These are phyloP conservation scores for Cryphonectria japonica DNA, from an alignment of 2,329 filamentous ascomycete genomes.

Conservation along the genomic window DNA sequence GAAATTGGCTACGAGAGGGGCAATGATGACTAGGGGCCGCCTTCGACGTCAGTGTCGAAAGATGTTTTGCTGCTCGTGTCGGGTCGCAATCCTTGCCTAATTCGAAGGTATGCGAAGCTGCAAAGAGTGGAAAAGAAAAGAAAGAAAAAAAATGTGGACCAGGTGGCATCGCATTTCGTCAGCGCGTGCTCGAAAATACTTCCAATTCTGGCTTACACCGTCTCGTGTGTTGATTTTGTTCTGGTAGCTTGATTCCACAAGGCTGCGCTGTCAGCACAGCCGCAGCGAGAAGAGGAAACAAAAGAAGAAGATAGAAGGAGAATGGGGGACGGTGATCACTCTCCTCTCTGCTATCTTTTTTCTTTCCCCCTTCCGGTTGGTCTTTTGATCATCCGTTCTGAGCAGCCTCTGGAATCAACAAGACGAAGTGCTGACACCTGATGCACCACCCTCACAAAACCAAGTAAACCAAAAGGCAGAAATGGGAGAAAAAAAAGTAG, in stretches of 20 bases:
- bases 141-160: neutral
- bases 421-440: no score
- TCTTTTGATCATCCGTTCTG: no score
- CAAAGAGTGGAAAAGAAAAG: neutral
- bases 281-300: neutral
- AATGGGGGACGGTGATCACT: neutral
- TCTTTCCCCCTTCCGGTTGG: no score
- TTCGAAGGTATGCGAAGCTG: neutral
- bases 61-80: neutral
- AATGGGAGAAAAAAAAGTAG: no score
- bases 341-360: no score
- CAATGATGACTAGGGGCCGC: neutral
- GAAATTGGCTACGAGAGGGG: neutral
- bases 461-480: no score
- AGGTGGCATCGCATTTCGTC: neutral
- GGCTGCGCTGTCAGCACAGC: neutral
- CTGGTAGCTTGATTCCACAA: neutral
- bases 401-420: no score
- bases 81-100: neutral
- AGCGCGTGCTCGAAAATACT: neutral
- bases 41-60: slow-evolving; percentile 12
- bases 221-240: neutral
- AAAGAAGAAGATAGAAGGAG: no score
- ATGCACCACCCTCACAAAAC: no score
- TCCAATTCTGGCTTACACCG: neutral